Evolutionary conservation across 805 yeast species (phyloP).

Genomic region (Ogataea sp.): DNA sequence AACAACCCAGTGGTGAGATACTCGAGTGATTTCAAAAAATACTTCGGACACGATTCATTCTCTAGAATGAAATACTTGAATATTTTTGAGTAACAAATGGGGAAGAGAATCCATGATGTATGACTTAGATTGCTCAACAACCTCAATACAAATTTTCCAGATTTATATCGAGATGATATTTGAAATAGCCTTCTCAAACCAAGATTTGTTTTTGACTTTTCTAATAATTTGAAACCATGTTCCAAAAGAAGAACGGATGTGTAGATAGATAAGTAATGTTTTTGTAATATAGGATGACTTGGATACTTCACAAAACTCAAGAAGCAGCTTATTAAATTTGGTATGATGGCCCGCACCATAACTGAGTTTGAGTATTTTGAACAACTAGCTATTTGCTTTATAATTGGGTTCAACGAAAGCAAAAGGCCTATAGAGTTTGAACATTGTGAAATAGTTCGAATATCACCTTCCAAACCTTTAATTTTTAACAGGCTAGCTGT

Average conservation of each 20-base stretch:
- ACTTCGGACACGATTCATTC: conserved; percentile 10
- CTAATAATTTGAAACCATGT: conserved; percentile 12
- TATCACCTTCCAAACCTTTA: no score
- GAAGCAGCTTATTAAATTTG: conserved; percentile 8
- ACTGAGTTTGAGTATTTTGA: background rate
- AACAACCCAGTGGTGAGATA: conserved; percentile 2
- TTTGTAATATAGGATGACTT: conserved; percentile 6
- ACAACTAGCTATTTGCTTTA: background rate
- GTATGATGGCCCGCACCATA: background rate
- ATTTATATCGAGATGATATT: no score
- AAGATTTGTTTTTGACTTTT: conserved; percentile 1
- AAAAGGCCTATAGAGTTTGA: conserved; percentile 7
- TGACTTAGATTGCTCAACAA: no score
- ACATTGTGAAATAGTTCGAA: no score
- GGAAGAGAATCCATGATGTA: conserved; percentile 15
- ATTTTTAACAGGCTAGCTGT: background rate
- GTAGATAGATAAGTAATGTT: conserved; percentile 12
- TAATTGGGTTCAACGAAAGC: conserved; percentile 8
- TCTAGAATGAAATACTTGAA: conserved; percentile 6
- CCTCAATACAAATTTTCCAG: no score
- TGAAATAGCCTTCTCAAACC: no score
- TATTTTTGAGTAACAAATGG: conserved; percentile 12
- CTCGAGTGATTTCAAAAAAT: conserved; percentile 8
- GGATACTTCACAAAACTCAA: conserved; percentile 10
- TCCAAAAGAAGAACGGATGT: conserved; percentile 8